Base-by-base conservation (phyloP, 2,329 filamentous ascomycete genomes). In the Alternaria tenuissima region DNA sequence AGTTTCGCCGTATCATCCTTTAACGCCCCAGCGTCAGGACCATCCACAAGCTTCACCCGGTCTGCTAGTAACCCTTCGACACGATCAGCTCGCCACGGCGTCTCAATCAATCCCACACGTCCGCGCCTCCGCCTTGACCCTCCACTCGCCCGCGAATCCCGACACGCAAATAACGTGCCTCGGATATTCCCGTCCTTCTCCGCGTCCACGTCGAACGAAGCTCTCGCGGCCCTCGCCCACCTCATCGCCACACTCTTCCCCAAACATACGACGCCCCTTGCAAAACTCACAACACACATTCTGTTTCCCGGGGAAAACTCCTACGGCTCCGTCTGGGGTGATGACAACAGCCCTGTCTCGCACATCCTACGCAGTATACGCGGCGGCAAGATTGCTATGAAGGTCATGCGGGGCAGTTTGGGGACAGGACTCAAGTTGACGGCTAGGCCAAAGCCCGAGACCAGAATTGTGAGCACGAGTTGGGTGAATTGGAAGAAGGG, bases 311-410 rank as follows among this genome's bases (percentile, higher is more conserved):
- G 78, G 8, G 68, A 71, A 4, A 71, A 77, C 41, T 70, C 73
- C 11, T 81, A 80, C 64, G 69, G 65, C 43, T 69, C 64, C 8
- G 75, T 81, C 7, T 82, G 80, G 79, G 68, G 72, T 30, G 77
- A 80, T 57, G 74, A 79, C 28, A 56, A 69, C 42, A 77, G 73
- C 18, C 79, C 80, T 0, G 65, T 79, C 48, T 73, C 70, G 7
- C 68, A 79, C 24, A 75, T 78, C 2, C 59, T 82, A 47, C 68
- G 72, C 24, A 79, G 76, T 58, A 73, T 79, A n/a, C 71, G 66
- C 48, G 72, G 70, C 22, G 80, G 75, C 18, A 75, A 75, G 34
- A 77, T 81, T n/a, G 61, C 64, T 12, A 70, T 71, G 70, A 59
- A 62, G 26, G 64, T 71, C 28, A 58, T 65, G 47, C 59, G 68